A percentile compares a stretch with the other conserved stretches of the same genome.
Conservation (phyloP, 2,329 filamentous ascomycete genomes). For the Talaromyces pinophilus region DNA sequence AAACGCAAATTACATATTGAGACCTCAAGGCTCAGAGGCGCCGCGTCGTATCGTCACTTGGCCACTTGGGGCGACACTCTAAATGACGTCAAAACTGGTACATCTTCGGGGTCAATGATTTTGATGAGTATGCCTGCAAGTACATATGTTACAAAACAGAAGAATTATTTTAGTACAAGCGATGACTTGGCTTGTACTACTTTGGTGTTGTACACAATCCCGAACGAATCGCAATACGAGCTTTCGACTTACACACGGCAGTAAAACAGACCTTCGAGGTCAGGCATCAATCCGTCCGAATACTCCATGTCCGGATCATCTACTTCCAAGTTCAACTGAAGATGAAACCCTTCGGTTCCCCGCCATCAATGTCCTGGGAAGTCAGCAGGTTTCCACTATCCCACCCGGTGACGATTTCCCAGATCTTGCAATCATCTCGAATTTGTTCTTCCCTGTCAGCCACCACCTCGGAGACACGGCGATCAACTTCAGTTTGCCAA, state of each 20-base stretch:
- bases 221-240: background rate
- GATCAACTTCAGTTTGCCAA: constrained; percentile 29
- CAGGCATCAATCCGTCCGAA: background rate
- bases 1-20: background rate
- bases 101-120: background rate
- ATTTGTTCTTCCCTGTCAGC: constrained; percentile 26
- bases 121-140: background rate
- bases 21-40: background rate
- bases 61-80: constrained; percentile 5
- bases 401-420: constrained; percentile 28
- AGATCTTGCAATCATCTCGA: constrained; percentile 29
- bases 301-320: background rate
- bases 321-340: background rate
- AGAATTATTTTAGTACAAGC: background rate
- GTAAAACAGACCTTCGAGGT: background rate
- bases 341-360: constrained; percentile 22
- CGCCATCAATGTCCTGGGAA: constrained; percentile 29
- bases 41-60: background rate
- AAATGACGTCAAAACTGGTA: constrained; percentile 15
- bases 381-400: constrained; percentile 21
- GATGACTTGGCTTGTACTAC: background rate
- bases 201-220: background rate
- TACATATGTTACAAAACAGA: background rate
- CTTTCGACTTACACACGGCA: background rate
- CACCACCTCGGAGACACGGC: constrained; percentile 24